Conservation (phyloP, 495 filamentous ascomycete species). For the Tuber indicum region DNA sequence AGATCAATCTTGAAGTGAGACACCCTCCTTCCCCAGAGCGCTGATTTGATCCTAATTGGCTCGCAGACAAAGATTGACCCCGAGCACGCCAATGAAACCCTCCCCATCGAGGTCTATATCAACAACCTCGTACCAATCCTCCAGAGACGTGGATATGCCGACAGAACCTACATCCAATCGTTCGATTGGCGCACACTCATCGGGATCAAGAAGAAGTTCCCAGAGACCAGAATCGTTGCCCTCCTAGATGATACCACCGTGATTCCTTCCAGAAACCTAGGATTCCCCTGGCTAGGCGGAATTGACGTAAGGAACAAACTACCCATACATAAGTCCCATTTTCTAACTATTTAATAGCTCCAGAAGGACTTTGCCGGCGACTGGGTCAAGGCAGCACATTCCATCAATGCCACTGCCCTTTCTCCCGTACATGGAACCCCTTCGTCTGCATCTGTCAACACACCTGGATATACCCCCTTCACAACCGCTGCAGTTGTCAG, state of each 20-base stretch:
- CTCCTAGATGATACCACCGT: slow-evolving; percentile 37
- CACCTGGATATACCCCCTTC: slow-evolving; percentile 37
- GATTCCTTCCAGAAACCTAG: slow-evolving; percentile 17
- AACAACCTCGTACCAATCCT: slow-evolving; percentile 39
- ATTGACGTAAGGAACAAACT: slow-evolving; percentile 22
- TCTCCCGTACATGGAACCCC: slow-evolving; percentile 34
- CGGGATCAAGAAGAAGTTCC: slow-evolving; percentile 41
- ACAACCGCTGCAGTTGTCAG: slow-evolving; percentile 36
- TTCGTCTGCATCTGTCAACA: slow-evolving; percentile 28
- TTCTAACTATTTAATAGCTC: slow-evolving; percentile 10
- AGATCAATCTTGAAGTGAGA: slow-evolving; percentile 39
- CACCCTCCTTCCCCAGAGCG: not conserved
- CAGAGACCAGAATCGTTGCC: slow-evolving; percentile 38
- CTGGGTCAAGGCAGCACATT: slow-evolving; percentile 41
- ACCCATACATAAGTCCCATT: not conserved
- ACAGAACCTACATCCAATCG: slow-evolving; percentile 41
- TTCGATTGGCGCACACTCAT: slow-evolving; percentile 43
- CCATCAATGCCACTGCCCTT: slow-evolving; percentile 30
- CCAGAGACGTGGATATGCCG: slow-evolving; percentile 27
- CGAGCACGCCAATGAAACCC: slow-evolving; percentile 35
- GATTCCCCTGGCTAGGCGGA: slow-evolving; percentile 42
- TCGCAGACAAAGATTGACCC: slow-evolving; percentile 41
- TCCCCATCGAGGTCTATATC: slow-evolving; percentile 37
- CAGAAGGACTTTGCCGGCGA: slow-evolving; percentile 35
- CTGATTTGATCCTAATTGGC: not conserved